Evolutionary conservation across 1,284 basidiomycete species (phyloP).

Genomic region (Pseudomicrostroma phylloplanum): DNA sequence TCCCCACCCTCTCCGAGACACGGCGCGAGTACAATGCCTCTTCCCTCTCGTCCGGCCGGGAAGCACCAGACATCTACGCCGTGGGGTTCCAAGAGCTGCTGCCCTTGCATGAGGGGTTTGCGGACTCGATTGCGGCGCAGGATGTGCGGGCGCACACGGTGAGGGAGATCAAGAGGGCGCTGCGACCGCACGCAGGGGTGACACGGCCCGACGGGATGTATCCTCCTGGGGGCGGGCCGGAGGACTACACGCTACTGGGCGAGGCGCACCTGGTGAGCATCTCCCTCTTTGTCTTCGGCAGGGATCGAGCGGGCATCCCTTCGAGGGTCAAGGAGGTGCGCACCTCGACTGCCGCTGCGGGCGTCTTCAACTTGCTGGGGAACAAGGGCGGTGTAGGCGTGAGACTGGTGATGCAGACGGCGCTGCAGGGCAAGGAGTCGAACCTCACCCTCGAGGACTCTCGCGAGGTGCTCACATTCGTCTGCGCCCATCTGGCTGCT

Average conservation of each 20-base stretch:
- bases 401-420: conserved; percentile 64
- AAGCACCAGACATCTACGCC: conserved; percentile 65
- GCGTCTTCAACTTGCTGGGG: conserved; percentile 61
- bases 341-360: conserved; percentile 44
- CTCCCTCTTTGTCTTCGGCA: conserved; percentile 63
- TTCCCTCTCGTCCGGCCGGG: conserved; percentile 27
- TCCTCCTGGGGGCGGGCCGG: conserved; percentile 44
- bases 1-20: conserved; percentile 37
- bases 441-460: conserved; percentile 75
- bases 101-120: conserved; percentile 58
- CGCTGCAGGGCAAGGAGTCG: conserved; percentile 51
- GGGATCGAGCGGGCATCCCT: conserved; percentile 55
- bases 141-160: conserved; percentile 61
- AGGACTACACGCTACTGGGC: conserved; percentile 41
- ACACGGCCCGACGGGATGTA: conserved; percentile 29
- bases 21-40: conserved; percentile 25
- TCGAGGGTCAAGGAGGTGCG: conserved; percentile 43
- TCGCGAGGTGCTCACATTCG: conserved; percentile 69
- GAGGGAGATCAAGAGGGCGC: conserved; percentile 54
- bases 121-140: conserved; percentile 59
- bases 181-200: conserved; percentile 40
- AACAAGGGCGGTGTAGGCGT: conserved; percentile 93
- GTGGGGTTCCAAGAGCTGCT: conserved; percentile 84
- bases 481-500: conserved; percentile 81
- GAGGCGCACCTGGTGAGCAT: conserved; percentile 42